phyloP scores from a whole-genome alignment of 164 flowering plant species.

The Annona squamosa region DNA sequence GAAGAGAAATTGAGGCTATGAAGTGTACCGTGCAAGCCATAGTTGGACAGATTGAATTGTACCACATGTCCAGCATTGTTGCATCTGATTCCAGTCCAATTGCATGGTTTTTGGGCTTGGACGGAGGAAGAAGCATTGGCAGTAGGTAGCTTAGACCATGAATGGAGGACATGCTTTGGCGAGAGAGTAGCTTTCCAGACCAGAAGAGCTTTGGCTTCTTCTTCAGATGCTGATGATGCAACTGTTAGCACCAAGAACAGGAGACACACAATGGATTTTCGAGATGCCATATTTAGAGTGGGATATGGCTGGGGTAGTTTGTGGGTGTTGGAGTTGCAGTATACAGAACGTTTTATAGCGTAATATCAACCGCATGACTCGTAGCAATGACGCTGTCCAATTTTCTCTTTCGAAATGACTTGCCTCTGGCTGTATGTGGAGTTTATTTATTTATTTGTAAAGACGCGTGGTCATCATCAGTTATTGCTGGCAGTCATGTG shows the following conservation, averaged over 20 bases:
- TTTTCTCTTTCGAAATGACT: too few species aligned
- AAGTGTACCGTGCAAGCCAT: background rate
- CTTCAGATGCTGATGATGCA: background rate
- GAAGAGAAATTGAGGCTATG: constrained; percentile 15
- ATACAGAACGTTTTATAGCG: too few species aligned
- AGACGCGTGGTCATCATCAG: too few species aligned
- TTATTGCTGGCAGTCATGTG: too few species aligned
- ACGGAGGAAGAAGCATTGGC: background rate
- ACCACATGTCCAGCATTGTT: background rate
- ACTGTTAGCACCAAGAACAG: background rate
- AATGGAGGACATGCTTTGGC: background rate
- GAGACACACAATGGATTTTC: background rate
- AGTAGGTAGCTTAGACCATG: background rate
- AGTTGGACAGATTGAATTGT: background rate
- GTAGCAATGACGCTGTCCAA: too few species aligned
- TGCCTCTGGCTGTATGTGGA: too few species aligned
- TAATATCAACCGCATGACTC: too few species aligned
- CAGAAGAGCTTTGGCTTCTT: constrained; percentile 1
- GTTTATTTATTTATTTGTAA: too few species aligned
- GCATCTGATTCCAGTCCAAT: constrained; percentile 21
- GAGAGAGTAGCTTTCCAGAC: background rate
- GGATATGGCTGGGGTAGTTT: too few species aligned
- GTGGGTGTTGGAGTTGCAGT: too few species aligned
- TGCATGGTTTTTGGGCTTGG: background rate
- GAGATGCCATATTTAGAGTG: background rate